Evolutionary conservation across 129 eudicot genomes (phyloP), one percentile per base, ranked within the genome.

Genomic region (Cynara cardunculus): DNA sequence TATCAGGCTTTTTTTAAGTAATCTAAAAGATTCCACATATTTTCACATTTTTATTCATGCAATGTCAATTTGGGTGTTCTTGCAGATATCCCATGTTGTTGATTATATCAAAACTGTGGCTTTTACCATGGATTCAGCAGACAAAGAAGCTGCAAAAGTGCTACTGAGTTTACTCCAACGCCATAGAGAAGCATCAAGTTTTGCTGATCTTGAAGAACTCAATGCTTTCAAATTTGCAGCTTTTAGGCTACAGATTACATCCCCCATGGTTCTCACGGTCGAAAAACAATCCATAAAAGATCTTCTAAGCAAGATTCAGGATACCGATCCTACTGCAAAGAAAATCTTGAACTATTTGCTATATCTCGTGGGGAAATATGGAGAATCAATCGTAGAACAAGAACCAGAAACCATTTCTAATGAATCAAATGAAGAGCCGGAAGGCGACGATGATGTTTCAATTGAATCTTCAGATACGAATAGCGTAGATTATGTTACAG

Each of bases 321-420:
- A 84, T n/a, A 41, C 74, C 22, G 80, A 87, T 73, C 79, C 62
- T 8, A 68, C 27, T n/a, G 82, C 79, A 77, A 78, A 49, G 75
- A 81, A 81, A 74, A 85, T 85, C 74, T 74, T 85, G 64, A 77
- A 62, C 10, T 81, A 77, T 66, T 53, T 87, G 72, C 27, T 84
- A n/a, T 77, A 87, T 82, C 88, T 87, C 35, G 77, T 79, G 68
- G 70, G 66, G 32, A 87, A 85, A 78, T 82, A 85, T 56, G 88
- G 86, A 32, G 66, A 82, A 18, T 71, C 78, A 31, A 62, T 72
- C 37, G 65, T 24, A 53, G 18, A 19, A 78, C 62, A 75, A 32
- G 76, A 83, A 64, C 53, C 59, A 18, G 53, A 71, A 32, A 70
- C 11, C 69, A 24, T 64, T 64, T 21, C 27, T 8, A n/a, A 71